Evolutionary conservation across 2,329 filamentous ascomycete genomes (phyloP).

Genomic region (Colletotrichum tabaci): DNA sequence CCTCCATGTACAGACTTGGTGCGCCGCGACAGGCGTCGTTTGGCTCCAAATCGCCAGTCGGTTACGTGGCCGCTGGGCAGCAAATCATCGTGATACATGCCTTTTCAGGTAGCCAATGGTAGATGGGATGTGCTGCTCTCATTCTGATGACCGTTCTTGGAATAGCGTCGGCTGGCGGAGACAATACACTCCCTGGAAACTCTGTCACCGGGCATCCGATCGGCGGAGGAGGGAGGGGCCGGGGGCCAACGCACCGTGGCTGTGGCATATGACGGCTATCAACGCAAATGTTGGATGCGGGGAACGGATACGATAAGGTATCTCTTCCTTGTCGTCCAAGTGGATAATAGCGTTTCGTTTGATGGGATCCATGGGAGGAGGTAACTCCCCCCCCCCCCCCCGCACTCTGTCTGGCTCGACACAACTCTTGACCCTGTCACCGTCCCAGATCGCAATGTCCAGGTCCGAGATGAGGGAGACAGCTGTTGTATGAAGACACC

Average conservation of each 20-base stretch:
- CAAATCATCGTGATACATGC: too few species aligned
- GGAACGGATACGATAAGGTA: conserved; percentile 10
- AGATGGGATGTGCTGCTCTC: conserved; percentile 5
- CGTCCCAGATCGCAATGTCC: neutral
- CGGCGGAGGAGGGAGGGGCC: neutral
- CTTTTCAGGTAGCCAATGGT: too few species aligned
- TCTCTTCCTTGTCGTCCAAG: neutral
- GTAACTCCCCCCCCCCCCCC: neutral
- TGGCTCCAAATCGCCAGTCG: too few species aligned
- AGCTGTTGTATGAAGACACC: neutral
- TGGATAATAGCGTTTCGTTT: neutral
- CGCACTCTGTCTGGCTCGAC: neutral
- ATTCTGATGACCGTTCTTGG: conserved; percentile 15
- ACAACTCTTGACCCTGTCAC: neutral
- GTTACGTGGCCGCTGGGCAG: too few species aligned
- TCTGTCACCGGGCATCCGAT: neutral
- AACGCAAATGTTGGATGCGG: neutral
- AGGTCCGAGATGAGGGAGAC: neutral
- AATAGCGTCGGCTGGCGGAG: conserved; percentile 1
- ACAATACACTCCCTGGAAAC: neutral
- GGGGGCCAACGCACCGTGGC: too few species aligned
- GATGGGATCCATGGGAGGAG: neutral
- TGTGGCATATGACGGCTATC: too few species aligned
- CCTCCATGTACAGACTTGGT: too few species aligned
- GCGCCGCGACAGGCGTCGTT: too few species aligned